phyloP scores from a whole-genome alignment of 495 filamentous ascomycete species.

The Chaetomium tenue region DNA sequence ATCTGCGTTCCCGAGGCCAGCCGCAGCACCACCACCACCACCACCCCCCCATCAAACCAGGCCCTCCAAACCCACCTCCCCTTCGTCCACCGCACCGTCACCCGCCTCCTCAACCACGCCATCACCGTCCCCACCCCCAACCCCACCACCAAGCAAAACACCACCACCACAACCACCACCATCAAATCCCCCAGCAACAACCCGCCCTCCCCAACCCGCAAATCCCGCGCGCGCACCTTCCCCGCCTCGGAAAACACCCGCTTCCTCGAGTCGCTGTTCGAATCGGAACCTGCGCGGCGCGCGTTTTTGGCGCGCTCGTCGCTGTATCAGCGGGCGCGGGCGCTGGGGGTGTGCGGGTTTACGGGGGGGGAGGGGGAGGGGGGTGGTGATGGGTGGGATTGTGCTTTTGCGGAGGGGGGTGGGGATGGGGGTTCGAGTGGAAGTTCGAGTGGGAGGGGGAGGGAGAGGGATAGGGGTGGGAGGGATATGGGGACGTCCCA shows the following conservation, averaged over 20 bases:
- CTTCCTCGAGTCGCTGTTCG: slow-evolving; percentile 47
- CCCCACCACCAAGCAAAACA: neutral
- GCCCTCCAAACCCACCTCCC: slow-evolving; percentile 16
- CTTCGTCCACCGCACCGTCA: slow-evolving; percentile 42
- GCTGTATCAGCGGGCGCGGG: slow-evolving; percentile 49
- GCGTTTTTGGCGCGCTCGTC: slow-evolving; percentile 53
- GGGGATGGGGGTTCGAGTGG: neutral
- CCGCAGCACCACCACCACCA: neutral
- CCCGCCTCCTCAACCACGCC: slow-evolving; percentile 38
- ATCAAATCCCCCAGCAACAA: neutral
- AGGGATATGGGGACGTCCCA: neutral
- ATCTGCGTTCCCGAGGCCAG: slow-evolving; percentile 34
- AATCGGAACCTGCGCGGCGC: slow-evolving; percentile 38
- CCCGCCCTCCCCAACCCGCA: neutral
- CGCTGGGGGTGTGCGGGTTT: neutral
- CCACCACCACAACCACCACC: neutral
- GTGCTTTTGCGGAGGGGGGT: neutral
- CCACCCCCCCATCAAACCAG: neutral
- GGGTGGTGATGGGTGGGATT: neutral
- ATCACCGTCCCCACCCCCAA: slow-evolving; percentile 28
- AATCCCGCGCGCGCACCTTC: slow-evolving; percentile 29
- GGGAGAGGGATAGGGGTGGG: neutral
- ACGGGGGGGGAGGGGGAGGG: neutral
- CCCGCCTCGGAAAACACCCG: slow-evolving; percentile 46
- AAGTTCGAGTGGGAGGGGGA: neutral